Base-by-base conservation (phyloP, 192 early-diverging fungal species). In the Pecoramyces ruminantium region DNA sequence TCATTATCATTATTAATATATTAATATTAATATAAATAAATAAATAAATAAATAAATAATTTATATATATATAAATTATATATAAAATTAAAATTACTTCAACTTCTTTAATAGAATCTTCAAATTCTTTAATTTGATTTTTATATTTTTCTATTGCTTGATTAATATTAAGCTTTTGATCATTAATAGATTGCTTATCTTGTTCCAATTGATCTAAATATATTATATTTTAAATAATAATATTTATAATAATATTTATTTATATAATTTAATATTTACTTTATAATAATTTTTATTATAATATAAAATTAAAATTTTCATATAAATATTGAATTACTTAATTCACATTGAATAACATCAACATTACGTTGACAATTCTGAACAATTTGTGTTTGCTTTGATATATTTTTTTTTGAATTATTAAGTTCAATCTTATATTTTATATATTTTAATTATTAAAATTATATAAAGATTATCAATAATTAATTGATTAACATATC, bases 181-280 rank as follows among this genome's bases (percentile, higher is more conserved):
- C 82, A 77, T 85, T 80, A 28, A 80, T 79, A 4, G 77, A 78
- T 28, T 83, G 78, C 21, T 87, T 77, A 80, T 92, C 90, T 38
- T 86, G 81, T 79, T 88, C 87, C 6, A 87, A 79, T 87, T 92
- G 88, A 51, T 92, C 91, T 90, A 81, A 18, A 29, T n/a, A n/a
- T n/a, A n/a, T n/a, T n/a, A n/a, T n/a, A n/a, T n/a, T n/a, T 28
- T 79, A 29, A 18, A 29, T 77, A 67, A 78, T 29, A 29, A 29
- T 29, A 78, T 78, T 30, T 78, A 6, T 78, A 78, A 78, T 39
- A 39, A 14, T 14, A 39, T 39, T 14, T 39, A 39, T 14, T 39
- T 1, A 1, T 8, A 14, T 39, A 39, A 13, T 39, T 14, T 13
- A 14, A 39, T 14, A 39, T 39, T 14, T 14, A 14, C 13, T 14